A percentile compares a stretch with the other conserved stretches of the same genome.
Conservation (phyloP, 129 eudicot genomes). For the Lactuca saligna region DNA sequence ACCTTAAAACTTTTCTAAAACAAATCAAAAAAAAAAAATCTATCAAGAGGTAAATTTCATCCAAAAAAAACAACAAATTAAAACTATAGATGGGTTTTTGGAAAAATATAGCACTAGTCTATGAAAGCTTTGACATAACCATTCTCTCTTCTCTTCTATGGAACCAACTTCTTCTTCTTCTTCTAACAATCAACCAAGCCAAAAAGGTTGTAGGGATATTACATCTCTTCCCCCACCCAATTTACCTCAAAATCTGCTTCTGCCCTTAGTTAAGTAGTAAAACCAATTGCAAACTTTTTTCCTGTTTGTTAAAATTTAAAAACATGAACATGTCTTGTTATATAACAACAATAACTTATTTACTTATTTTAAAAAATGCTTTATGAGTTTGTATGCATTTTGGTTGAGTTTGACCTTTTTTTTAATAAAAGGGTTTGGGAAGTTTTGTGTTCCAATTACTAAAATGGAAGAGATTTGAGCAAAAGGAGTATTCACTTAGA, state of each 20-base stretch:
- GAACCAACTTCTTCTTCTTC: not conserved
- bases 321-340: no score
- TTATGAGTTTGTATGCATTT: no score
- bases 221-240: slow-evolving; percentile 1
- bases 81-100: slow-evolving; percentile 2
- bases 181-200: slow-evolving; percentile 13
- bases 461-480: not conserved
- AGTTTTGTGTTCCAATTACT: not conserved
- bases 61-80: not conserved
- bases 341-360: no score
- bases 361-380: no score
- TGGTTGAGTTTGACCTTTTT: no score
- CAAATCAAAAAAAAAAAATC: slow-evolving; percentile 23
- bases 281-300: slow-evolving; percentile 2
- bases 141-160: slow-evolving; percentile 11
- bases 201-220: not conserved
- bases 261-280: not conserved
- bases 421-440: not conserved
- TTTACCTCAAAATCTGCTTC: slow-evolving; percentile 10
- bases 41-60: slow-evolving; percentile 17
- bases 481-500: slow-evolving; percentile 1
- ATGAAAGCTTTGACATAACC: slow-evolving; percentile 1
- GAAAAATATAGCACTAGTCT: slow-evolving; percentile 6
- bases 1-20: slow-evolving; percentile 11
- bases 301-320: not conserved